Percentiles rank a stretch among this genome's conserved stretches.
Evolutionary conservation across 2,329 filamentous ascomycete species (phyloP).

Genomic region (Daldinia sp.): DNA sequence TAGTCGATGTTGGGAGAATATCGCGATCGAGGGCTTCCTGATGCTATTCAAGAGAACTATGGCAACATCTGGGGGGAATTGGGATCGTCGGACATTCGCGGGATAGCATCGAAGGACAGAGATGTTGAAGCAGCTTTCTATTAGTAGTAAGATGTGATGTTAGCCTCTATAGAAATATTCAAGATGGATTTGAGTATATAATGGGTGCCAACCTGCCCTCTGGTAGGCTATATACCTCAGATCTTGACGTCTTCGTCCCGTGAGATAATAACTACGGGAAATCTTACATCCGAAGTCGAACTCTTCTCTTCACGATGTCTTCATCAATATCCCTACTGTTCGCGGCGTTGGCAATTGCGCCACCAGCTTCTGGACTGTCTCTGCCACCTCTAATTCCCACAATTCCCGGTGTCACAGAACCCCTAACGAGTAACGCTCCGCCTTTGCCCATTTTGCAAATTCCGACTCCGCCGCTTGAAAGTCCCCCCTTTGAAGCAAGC

Average conservation of each 20-base stretch:
- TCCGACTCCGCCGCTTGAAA: slow-evolving; percentile 65
- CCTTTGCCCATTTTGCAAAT: slow-evolving; percentile 66
- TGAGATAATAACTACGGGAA: not conserved
- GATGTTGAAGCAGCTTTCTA: not conserved
- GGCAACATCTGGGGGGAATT: slow-evolving; percentile 23
- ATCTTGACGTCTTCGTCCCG: not conserved
- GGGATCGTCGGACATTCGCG: slow-evolving; percentile 8
- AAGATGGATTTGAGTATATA: not conserved
- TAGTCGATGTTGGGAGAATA: not conserved
- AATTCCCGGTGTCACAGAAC: slow-evolving; percentile 67
- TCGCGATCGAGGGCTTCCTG: slow-evolving; percentile 14
- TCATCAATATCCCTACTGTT: slow-evolving; percentile 1
- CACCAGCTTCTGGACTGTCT: slow-evolving; percentile 36
- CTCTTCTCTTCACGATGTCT: slow-evolving; percentile 11
- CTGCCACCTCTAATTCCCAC: slow-evolving; percentile 65
- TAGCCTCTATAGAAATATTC: not conserved
- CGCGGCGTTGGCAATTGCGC: slow-evolving; percentile 1
- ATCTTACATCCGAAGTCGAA: not conserved
- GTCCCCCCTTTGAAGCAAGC: slow-evolving; percentile 60
- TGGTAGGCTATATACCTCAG: not conserved
- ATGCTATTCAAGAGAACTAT: slow-evolving; percentile 17
- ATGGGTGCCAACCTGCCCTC: not conserved
- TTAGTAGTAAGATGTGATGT: not conserved
- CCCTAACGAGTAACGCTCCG: slow-evolving; percentile 58
- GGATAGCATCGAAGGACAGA: not conserved